Evolutionary conservation across 176 grass and related monocot species (phyloP).

Genomic region (Raddia distichophylla): DNA sequence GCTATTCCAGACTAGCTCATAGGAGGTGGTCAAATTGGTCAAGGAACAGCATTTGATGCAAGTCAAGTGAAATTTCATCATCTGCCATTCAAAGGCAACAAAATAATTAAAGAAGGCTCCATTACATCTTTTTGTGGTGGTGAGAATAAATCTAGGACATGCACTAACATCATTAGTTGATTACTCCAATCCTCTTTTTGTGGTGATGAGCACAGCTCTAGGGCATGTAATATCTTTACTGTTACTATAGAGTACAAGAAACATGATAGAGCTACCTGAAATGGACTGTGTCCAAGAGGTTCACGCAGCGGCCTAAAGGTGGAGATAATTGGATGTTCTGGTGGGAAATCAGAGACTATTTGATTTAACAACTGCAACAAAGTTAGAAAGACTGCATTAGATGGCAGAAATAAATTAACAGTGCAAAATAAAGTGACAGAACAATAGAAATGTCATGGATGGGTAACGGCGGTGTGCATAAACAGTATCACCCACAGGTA

Average conservation of each 20-base stretch:
- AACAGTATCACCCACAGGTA: too few relatives aligned
- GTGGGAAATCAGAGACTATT: constrained; percentile 92
- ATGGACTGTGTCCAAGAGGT: constrained; percentile 90
- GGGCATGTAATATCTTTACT: background rate
- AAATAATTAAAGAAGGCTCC: background rate
- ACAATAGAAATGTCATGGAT: background rate
- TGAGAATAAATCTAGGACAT: constrained; percentile 2
- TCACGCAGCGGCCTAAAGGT: constrained; percentile 83
- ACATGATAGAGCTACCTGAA: constrained; percentile 65
- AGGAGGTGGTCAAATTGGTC: background rate
- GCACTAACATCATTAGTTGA: background rate
- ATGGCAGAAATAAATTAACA: constrained; percentile 31
- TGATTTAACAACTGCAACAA: constrained; percentile 88
- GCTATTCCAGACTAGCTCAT: background rate
- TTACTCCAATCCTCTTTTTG: background rate
- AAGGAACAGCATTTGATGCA: constrained; percentile 10
- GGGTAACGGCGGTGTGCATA: too few relatives aligned
- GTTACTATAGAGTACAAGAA: constrained; percentile 31
- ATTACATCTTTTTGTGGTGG: background rate
- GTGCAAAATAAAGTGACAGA: background rate
- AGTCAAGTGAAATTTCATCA: background rate
- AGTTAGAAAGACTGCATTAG: constrained; percentile 17
- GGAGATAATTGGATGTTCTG: constrained; percentile 78
- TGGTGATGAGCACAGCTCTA: background rate
- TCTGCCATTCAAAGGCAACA: background rate